Evolutionary conservation across 148 eudicot genomes (phyloP).

Genomic region (Dysphania ambrosioides): DNA sequence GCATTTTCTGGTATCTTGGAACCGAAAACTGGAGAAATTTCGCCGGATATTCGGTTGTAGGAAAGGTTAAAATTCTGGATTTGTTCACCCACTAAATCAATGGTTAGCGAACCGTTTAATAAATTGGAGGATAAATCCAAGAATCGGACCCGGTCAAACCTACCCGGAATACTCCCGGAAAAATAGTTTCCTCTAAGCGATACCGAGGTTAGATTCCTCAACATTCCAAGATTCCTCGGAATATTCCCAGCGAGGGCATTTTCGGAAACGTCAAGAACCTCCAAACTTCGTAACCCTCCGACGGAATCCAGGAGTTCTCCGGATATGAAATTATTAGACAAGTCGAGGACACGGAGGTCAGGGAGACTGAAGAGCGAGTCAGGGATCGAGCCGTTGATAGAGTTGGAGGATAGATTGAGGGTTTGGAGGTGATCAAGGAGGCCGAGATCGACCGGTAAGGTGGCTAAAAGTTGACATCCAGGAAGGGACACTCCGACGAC

Average conservation of each 20-base stretch:
- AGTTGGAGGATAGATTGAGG: slow-evolving; percentile 68
- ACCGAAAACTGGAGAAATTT: slow-evolving; percentile 58
- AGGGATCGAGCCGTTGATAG: slow-evolving; percentile 70
- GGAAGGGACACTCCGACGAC: slow-evolving; percentile 62
- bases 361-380: slow-evolving; percentile 40
- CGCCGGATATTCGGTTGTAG: slow-evolving; percentile 59
- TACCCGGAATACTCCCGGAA: slow-evolving; percentile 50
- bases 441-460: slow-evolving; percentile 62
- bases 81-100: slow-evolving; percentile 41
- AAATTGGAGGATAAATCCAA: slow-evolving; percentile 70
- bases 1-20: slow-evolving; percentile 48
- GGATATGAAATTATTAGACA: slow-evolving; percentile 61
- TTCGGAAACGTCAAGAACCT: slow-evolving; percentile 53
- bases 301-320: slow-evolving; percentile 55
- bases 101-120: slow-evolving; percentile 63
- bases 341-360: slow-evolving; percentile 48
- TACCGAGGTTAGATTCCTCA: slow-evolving; percentile 44
- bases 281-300: slow-evolving; percentile 42
- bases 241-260: slow-evolving; percentile 57
- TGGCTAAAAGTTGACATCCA: slow-evolving; percentile 49
- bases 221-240: slow-evolving; percentile 45
- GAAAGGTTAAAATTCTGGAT: slow-evolving; percentile 55
- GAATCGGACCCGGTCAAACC: slow-evolving; percentile 41
- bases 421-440: slow-evolving; percentile 44
- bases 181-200: slow-evolving; percentile 53